Evolutionary conservation across 2,329 filamentous ascomycete genomes (phyloP).

Genomic region (Cladosporium velox): DNA sequence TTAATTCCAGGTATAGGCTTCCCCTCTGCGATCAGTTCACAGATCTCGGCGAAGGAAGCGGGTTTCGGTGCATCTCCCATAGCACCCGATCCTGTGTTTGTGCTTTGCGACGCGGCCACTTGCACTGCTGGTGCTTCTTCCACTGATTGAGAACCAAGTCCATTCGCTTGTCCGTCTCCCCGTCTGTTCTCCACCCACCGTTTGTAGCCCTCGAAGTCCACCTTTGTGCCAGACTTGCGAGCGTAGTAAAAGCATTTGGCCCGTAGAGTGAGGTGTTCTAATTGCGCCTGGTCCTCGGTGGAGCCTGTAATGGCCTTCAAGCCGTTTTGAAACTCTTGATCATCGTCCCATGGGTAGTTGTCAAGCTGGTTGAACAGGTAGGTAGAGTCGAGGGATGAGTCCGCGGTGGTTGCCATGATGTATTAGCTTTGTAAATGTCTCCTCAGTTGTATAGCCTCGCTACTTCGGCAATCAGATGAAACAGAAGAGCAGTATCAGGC

Average conservation of each 20-base stretch:
- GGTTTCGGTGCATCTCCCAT: conserved; percentile 68
- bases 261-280: conserved; percentile 61
- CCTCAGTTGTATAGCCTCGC: neutral
- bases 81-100: conserved; percentile 28
- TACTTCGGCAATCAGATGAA: neutral
- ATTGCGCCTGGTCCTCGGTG: conserved; percentile 56
- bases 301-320: conserved; percentile 65
- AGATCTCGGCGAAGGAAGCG: conserved; percentile 79
- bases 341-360: conserved; percentile 66
- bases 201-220: conserved; percentile 70
- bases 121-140: conserved; percentile 8
- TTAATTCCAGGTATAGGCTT: conserved; percentile 84
- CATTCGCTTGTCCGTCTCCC: conserved; percentile 14
- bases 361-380: conserved; percentile 62
- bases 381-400: conserved; percentile 26
- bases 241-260: conserved; percentile 71
- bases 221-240: conserved; percentile 44
- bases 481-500: neutral
- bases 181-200: conserved; percentile 54
- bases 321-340: conserved; percentile 69
- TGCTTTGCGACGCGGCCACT: conserved; percentile 8
- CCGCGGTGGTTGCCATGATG: conserved; percentile 8
- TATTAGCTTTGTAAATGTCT: neutral
- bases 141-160: neutral
- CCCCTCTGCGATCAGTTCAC: conserved; percentile 79